These are phyloP conservation scores for Halteria grandinella DNA, from an alignment of 73 alveolate genomes.

Conservation along the genomic window DNA sequence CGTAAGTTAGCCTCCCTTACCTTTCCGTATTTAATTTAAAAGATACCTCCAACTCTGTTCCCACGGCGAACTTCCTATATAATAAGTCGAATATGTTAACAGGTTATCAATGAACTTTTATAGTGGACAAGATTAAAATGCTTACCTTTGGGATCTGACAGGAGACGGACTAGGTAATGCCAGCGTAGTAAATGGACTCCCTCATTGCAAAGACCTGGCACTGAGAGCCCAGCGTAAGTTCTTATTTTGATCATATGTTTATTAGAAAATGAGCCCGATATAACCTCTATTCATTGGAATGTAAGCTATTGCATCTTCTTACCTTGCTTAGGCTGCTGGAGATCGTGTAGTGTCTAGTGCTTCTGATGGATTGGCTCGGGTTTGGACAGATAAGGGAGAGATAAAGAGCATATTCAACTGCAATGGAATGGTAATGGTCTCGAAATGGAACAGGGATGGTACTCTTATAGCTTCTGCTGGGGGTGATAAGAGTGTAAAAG, in stretches of 20 bases:
- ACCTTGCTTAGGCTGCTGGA: constrained; percentile 21
- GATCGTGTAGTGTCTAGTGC: constrained; percentile 57
- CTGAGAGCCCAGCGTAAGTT: background rate
- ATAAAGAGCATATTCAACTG: constrained; percentile 25
- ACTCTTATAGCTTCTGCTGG: constrained; percentile 48
- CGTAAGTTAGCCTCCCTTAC: background rate
- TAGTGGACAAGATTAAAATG: constrained; percentile 57
- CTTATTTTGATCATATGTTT: background rate
- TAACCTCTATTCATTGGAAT: constrained; percentile 60
- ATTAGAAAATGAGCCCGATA: background rate
- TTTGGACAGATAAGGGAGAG: constrained; percentile 66
- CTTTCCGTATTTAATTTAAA: too few species aligned
- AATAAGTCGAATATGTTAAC: too few species aligned
- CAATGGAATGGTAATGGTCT: constrained; percentile 9
- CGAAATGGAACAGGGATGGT: constrained; percentile 65
- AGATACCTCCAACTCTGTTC: too few species aligned
- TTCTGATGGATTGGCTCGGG: constrained; percentile 56
- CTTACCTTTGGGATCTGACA: constrained; percentile 41
- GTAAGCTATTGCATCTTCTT: background rate
- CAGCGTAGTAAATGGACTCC: constrained; percentile 10
- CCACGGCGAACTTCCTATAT: too few species aligned
- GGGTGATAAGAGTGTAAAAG: constrained; percentile 22
- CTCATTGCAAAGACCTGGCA: constrained; percentile 13
- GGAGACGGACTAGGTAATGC: constrained; percentile 30
- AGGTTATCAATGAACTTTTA: background rate